A percentile compares a stretch with the other conserved stretches of the same genome.
phyloP scores from a whole-genome alignment of 768 basidiomycete species.

The Rhizopogon salebrosus region DNA sequence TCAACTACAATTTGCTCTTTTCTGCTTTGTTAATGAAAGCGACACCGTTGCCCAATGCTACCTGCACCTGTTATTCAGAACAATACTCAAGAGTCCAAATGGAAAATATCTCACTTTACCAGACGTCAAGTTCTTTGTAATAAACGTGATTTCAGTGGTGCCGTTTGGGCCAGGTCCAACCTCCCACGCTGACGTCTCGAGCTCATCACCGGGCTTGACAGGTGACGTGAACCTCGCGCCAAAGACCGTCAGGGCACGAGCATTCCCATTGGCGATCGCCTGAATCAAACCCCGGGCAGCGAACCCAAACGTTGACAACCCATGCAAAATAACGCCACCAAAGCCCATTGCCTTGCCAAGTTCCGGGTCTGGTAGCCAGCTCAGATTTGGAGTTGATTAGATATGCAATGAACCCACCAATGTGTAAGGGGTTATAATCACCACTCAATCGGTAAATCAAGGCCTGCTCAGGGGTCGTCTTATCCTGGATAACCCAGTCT shows the following conservation, averaged over 20 bases:
- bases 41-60: slow-evolving; percentile 55
- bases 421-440: slow-evolving; percentile 77
- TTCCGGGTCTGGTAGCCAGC: slow-evolving; percentile 48
- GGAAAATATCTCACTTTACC: slow-evolving; percentile 43
- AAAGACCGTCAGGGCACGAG: slow-evolving; percentile 59
- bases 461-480: slow-evolving; percentile 63
- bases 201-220: slow-evolving; percentile 75
- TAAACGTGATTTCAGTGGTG: slow-evolving; percentile 54
- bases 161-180: slow-evolving; percentile 60
- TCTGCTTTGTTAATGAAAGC: slow-evolving; percentile 55
- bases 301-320: slow-evolving; percentile 78
- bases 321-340: slow-evolving; percentile 82
- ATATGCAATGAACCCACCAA: slow-evolving; percentile 45
- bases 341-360: slow-evolving; percentile 75
- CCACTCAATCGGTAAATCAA: slow-evolving; percentile 69
- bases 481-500: slow-evolving; percentile 56
- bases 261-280: slow-evolving; percentile 54
- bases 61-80: slow-evolving; percentile 19
- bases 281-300: slow-evolving; percentile 72
- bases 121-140: slow-evolving; percentile 52
- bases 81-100: background rate
- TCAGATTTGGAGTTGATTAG: background rate
- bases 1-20: slow-evolving; percentile 36
- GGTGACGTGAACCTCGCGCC: slow-evolving; percentile 78
- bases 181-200: slow-evolving; percentile 79